A percentile compares a stretch with the other conserved stretches of the same genome.
Conservation (phyloP, 2,329 filamentous ascomycete species). For the Pestalotiopsis sp. region DNA sequence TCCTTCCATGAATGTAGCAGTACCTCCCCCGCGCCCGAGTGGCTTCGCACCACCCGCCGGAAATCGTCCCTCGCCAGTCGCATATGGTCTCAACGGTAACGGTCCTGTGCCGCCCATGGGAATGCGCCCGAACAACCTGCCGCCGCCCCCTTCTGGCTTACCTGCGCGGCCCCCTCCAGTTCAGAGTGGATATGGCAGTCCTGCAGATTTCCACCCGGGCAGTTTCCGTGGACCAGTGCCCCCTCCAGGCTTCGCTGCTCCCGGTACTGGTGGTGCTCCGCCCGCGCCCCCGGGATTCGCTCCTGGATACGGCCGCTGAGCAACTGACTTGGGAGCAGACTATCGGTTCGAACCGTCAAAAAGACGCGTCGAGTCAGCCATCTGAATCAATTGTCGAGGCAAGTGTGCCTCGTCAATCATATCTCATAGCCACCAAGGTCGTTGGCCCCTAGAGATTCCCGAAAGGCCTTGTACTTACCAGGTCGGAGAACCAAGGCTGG, state of each 20-base stretch:
- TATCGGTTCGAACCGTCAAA: not conserved
- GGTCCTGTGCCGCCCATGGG: constrained; percentile 36
- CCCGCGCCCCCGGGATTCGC: constrained; percentile 18
- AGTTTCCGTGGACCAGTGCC: constrained; percentile 46
- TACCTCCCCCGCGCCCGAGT: constrained; percentile 42
- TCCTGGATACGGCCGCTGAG: constrained; percentile 16
- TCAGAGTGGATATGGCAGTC: constrained; percentile 66
- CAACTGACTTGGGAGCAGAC: not conserved
- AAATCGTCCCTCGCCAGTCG: constrained; percentile 31
- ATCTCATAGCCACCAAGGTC: not conserved
- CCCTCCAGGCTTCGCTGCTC: constrained; percentile 46
- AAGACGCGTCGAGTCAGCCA: not conserved
- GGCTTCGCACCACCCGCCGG: constrained; percentile 33
- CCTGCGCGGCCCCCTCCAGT: constrained; percentile 73
- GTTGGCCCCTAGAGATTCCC: not conserved
- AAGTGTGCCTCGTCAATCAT: not conserved
- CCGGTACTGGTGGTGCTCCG: constrained; percentile 24
- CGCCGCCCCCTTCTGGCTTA: constrained; percentile 59
- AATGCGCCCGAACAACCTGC: constrained; percentile 44
- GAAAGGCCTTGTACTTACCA: not conserved
- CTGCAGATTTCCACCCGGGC: constrained; percentile 53
- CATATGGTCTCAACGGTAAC: constrained; percentile 44
- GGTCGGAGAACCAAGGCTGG: not conserved
- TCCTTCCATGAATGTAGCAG: constrained; percentile 21
- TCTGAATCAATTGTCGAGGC: not conserved